phyloP scores from a whole-genome alignment of 768 basidiomycete genomes.

The Boletus tomentosulus region DNA sequence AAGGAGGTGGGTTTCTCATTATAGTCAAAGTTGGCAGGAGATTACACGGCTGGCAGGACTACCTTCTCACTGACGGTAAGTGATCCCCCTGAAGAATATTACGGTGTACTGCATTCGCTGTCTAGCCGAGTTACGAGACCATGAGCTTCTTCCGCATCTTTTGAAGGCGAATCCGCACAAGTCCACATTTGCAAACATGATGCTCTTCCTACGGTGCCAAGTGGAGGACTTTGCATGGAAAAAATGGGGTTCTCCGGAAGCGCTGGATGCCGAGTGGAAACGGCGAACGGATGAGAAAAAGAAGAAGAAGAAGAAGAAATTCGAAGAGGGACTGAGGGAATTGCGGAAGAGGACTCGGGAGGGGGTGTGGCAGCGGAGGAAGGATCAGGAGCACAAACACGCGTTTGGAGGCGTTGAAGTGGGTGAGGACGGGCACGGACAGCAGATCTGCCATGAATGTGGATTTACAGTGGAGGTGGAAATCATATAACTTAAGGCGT shows the following conservation, averaged over 20 bases:
- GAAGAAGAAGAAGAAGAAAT: conserved; percentile 90
- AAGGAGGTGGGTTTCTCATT: conserved; percentile 61
- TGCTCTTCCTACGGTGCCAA: conserved; percentile 91
- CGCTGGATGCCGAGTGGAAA: conserved; percentile 84
- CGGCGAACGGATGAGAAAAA: conserved; percentile 76
- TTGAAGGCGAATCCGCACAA: conserved; percentile 94
- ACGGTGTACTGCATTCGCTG: background rate
- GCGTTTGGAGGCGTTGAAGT: conserved; percentile 61
- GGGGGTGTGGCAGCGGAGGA: conserved; percentile 82
- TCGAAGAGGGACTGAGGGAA: conserved; percentile 85
- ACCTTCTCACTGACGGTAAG: conserved; percentile 89
- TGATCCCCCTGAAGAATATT: conserved; percentile 5
- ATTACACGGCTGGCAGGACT: conserved; percentile 54
- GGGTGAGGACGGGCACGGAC: conserved; percentile 49
- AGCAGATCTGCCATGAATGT: conserved; percentile 83
- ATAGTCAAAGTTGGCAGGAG: background rate
- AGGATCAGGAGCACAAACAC: conserved; percentile 88
- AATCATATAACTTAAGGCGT: conserved; percentile 46
- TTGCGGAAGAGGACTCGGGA: conserved; percentile 81
- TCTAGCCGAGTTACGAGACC: conserved; percentile 89
- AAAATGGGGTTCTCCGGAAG: conserved; percentile 96
- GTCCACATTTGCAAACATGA: conserved; percentile 97
- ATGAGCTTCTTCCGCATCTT: conserved; percentile 87
- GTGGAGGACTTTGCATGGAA: conserved; percentile 97
- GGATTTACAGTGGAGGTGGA: conserved; percentile 92